Base-by-base conservation (phyloP, 2,329 filamentous ascomycete genomes). In the Neopestalotiopsis rosae region DNA sequence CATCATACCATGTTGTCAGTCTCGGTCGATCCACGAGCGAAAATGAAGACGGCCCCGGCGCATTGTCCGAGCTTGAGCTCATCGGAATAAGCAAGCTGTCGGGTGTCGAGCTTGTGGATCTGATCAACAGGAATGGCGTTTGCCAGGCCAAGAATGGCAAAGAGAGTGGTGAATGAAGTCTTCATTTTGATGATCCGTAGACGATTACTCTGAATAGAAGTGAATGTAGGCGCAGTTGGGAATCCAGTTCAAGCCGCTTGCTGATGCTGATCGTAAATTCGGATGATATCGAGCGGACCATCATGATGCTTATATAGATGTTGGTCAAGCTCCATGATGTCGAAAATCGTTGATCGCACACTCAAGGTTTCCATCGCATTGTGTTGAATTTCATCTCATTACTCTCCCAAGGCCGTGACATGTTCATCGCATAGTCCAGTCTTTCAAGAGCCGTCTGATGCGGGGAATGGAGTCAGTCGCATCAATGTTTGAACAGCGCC, bases 31-130 rank as follows among this genome's bases (percentile, higher is more conserved):
- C 62, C 62, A n/a, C 62, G 62, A 20, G 62, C 24, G 17, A 65
- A 49, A 38, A 65, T 79, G 32, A 81, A 78, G 2, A 75, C 76
- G 2, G 76, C 74, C 7, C 72, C 70, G 28, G 77, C 76, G 68
- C 79, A 81, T 10, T 67, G 38, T 7, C 70, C 71, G 58, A 67
- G 14, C 59, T 72, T 71, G 28, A 72, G 24, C 20, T 72, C 71
- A 59, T 72, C 68, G 45, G 67, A 63, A 7, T 28, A 64, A 9
- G 32, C n/a, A 20, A 65, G 52, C 34, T 57, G 42, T 30, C 70
- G 70, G 17, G 67, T 65, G 4, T 67, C 45, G n/a, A 71, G 67
- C 61, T 66, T 45, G 13, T 12, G 20, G 1, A 49, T 20, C 38
- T 71, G 68, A 13, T 69, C 62, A 32, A 56, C 64, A 61, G 70